Evolutionary conservation across 2,329 filamentous ascomycete genomes (phyloP), one percentile per base, ranked within the genome.

Genomic region (Nemania bipapillata): DNA sequence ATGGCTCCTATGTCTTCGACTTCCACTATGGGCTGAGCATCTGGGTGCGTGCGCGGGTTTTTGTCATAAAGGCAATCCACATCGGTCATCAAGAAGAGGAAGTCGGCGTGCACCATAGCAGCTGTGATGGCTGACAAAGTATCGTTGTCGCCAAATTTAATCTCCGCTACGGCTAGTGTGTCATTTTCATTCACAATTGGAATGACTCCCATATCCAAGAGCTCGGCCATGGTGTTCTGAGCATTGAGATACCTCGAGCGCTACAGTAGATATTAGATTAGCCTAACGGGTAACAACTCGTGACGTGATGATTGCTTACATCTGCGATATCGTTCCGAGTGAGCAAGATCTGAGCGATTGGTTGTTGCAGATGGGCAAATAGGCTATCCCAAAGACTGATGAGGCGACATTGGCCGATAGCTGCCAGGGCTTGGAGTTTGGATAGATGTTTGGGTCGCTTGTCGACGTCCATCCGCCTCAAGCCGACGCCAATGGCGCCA

Each of bases 151-250:
- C 96, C 96, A 78, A 99, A 99, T 84, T 98, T 98, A 83, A 99
- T 99, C 86, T 99, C 96, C 52, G 95, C 92, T 72, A 99, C 96
- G 26, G 94, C 93, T 63, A 99, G 84, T 2, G 96, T 99, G 80
- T 99, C 96, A 80, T 99, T 99, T 82, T 99, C 96, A 77, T 99
- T 99, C 72, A 99, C 96, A 75, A 99, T 97, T 9, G 96, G 96
- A 71, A 99, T 96, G 28, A 98, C 95, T 1, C 94, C 94, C 91
- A 97, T 96, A 76, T 94, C 90, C 20, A 99, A 84, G 54, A 98
- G 86, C 80, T 97, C 93, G 60, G 89, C 87, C 79, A 99, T 92
- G 0, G 96, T 98, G 78, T 97, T 97, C 81, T 97, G 94, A 0
- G 96, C 96, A 83, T 99, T 99, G 71, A 94, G 87, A 79, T 98